Percentiles rank a stretch among this genome's conserved stretches.
phyloP scores from a whole-genome alignment of 306 rosid species.

The Rosa chinensis region DNA sequence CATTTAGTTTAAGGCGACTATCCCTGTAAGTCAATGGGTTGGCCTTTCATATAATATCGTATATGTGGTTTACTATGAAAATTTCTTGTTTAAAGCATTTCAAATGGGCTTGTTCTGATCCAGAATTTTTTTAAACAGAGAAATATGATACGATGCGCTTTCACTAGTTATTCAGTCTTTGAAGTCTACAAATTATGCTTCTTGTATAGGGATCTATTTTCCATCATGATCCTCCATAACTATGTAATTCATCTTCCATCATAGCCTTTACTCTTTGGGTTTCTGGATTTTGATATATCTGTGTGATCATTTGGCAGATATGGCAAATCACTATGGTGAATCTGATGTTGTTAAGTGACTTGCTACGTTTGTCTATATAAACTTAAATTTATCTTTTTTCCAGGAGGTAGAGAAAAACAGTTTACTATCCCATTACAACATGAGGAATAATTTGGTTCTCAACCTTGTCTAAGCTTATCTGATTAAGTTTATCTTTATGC shows the following conservation, averaged over 20 bases:
- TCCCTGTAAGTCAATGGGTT: constrained; percentile 7
- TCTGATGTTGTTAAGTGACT: not conserved
- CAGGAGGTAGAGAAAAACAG: not conserved
- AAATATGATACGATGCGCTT: not conserved
- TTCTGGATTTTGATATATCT: not conserved
- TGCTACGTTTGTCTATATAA: not conserved
- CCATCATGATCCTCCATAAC: not conserved
- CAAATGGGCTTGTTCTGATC: not conserved
- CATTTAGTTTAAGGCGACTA: constrained; percentile 42
- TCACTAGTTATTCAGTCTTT: not conserved
- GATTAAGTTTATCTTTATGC: not conserved
- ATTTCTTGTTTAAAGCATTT: not conserved
- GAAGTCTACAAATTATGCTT: not conserved
- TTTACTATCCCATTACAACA: not conserved
- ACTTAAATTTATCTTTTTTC: not conserved
- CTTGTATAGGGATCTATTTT: not conserved
- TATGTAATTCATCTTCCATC: not conserved
- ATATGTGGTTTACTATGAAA: not conserved
- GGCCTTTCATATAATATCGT: not conserved
- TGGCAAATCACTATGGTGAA: not conserved
- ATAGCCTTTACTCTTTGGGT: not conserved
- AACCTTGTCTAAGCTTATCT: not conserved
- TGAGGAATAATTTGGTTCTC: not conserved
- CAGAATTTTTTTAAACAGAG: not conserved
- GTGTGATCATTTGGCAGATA: not conserved